These are phyloP conservation scores for Rauvolfia tetraphylla DNA, from an alignment of 257 asterid genomes.

Conservation along the genomic window DNA sequence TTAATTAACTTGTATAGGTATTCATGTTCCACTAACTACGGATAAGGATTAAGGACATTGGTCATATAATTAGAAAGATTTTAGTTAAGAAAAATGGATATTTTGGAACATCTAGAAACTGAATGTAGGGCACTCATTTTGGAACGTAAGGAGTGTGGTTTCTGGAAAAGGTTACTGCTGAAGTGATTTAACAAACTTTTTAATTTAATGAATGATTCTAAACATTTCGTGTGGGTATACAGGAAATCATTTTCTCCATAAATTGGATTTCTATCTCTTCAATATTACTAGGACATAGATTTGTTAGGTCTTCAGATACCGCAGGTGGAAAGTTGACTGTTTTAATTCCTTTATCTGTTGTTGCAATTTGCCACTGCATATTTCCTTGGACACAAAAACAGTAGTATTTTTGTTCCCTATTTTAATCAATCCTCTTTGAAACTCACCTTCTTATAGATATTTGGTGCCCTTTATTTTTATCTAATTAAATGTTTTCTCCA, in stretches of 20 bases:
- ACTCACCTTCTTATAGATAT: background rate
- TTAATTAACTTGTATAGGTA: background rate
- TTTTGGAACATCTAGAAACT: background rate
- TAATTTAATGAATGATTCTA: background rate
- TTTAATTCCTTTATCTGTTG: background rate
- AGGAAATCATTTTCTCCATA: background rate
- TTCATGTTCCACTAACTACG: background rate
- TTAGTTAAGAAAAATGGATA: background rate
- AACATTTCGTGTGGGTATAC: background rate
- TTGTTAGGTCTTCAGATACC: background rate
- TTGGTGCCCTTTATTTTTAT: background rate
- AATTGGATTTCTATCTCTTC: background rate
- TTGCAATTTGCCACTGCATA: background rate
- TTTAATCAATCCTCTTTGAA: background rate
- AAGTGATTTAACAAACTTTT: background rate
- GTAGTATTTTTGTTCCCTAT: background rate
- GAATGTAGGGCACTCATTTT: background rate
- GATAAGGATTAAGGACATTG: background rate
- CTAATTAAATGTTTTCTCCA: constrained; percentile 4
- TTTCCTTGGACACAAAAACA: background rate
- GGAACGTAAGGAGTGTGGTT: background rate
- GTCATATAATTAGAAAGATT: background rate
- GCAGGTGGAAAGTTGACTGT: background rate
- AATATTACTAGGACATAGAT: background rate
- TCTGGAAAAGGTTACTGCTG: background rate